Evolutionary conservation across 805 yeast species (phyloP).

Genomic region (Lipomyces sp.): DNA sequence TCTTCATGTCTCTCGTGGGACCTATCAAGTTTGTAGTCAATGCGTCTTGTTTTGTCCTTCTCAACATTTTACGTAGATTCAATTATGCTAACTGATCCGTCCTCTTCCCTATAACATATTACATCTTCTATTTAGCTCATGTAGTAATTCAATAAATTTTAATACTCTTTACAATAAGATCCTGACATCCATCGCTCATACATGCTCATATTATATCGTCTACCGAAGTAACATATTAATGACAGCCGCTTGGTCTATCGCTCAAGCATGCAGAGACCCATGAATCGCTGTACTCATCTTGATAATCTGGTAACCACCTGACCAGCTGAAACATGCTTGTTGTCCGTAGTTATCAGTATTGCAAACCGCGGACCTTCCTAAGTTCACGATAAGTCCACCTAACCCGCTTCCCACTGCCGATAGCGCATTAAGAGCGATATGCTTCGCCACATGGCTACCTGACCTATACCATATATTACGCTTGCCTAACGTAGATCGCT

Average conservation of each 20-base stretch:
- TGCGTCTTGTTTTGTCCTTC: too few relatives aligned
- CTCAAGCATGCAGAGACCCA: conserved; percentile 7
- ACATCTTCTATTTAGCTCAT: too few relatives aligned
- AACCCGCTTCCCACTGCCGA: neutral
- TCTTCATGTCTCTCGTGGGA: too few relatives aligned
- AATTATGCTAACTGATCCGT: too few relatives aligned
- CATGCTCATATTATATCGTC: conserved; percentile 3
- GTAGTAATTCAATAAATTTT: too few relatives aligned
- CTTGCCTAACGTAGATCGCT: neutral
- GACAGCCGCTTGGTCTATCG: conserved; percentile 6
- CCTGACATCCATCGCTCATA: too few relatives aligned
- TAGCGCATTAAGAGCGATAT: conserved; percentile 1
- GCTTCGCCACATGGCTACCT: conserved; percentile 7
- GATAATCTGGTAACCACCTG: conserved; percentile 1
- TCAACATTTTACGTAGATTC: too few relatives aligned
- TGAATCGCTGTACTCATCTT: conserved; percentile 9
- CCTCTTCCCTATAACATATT: too few relatives aligned
- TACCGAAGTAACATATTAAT: conserved; percentile 2
- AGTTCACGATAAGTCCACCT: conserved; percentile 2
- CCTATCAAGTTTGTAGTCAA: too few relatives aligned
- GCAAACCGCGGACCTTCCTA: conserved; percentile 6
- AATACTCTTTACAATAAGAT: too few relatives aligned
- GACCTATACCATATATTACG: neutral
- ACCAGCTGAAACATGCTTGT: conserved; percentile 5
- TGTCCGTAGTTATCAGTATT: conserved; percentile 9